Evolutionary conservation across 257 asterid genomes (phyloP), one percentile per base, ranked within the genome.

Genomic region (Lycium ferocissimum): DNA sequence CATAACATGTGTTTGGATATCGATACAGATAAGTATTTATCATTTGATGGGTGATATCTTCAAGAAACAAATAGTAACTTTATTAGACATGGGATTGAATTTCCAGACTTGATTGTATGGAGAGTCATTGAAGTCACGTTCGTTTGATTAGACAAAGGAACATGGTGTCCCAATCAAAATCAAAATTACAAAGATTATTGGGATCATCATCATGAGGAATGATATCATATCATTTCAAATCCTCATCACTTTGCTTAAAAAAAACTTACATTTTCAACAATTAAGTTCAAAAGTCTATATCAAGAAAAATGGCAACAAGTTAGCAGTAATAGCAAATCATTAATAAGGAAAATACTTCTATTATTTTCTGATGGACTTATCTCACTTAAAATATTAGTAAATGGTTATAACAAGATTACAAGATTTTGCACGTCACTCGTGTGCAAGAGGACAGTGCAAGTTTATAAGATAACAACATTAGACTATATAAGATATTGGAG

Each of bases 181-280:
- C 33, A 26, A 13, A 40, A 33, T 66, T 40, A 26, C 33, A 26
- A 26, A n/a, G 26, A 49, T 12, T n/a, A 75, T 47, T 12, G 43
- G 61, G 62, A 7, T 47, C 81, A 11, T 75, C 38, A 47, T 75
- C 62, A 49, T 22, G 81, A 72, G 17, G 58, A 37, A 67, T 7
- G 58, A 20, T 20, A 75, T 72, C 80, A 72, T 10, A 45, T 75
- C 43, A 51, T 75, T 72, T 72, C 80, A 26, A 72, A 47, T 72
- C 80, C 80, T 10, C 58, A 45, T 75, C 61, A 75, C 43, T 47
- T 11, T 47, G 61, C 7, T 75, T 26, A 26, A 26, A 26, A 26
- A 26, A 26, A 26, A 26, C 33, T 26, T 26, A 26, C 33, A 26
- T 26, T 26, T 26, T 26, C 33, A 26, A 26, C 33, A 26, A 26